A percentile compares a stretch with the other conserved stretches of the same genome.
These are phyloP conservation scores for Solanum rostratum DNA, from an alignment of 257 asterid species.

Conservation along the genomic window DNA sequence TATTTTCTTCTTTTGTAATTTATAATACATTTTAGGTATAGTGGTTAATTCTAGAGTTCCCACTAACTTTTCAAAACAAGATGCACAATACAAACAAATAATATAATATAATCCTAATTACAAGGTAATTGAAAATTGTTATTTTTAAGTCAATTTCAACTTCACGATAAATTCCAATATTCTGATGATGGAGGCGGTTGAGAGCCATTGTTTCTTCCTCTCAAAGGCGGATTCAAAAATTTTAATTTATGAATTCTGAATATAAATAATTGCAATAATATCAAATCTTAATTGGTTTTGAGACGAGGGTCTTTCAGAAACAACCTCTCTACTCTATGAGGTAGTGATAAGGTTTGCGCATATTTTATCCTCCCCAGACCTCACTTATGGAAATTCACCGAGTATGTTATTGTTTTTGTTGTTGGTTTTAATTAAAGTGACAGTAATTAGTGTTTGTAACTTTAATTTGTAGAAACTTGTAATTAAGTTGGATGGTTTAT, in stretches of 20 bases:
- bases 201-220: rapidly evolving
- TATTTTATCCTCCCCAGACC: too few species aligned
- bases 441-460: neutral
- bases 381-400: too few species aligned
- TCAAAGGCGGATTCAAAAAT: neutral
- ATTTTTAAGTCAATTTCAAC: neutral
- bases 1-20: neutral
- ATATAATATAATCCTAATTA: neutral
- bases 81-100: neutral
- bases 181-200: neutral
- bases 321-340: too few species aligned
- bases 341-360: too few species aligned
- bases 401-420: neutral
- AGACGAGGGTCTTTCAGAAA: too few species aligned
- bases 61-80: neutral
- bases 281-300: neutral
- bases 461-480: neutral
- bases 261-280: neutral
- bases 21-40: neutral
- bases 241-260: neutral
- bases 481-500: neutral
- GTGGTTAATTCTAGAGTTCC: neutral
- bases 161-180: neutral
- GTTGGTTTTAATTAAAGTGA: neutral
- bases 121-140: neutral